Conservation (phyloP, 2,329 filamentous ascomycete genomes). For the Exophiala mesophila region DNA sequence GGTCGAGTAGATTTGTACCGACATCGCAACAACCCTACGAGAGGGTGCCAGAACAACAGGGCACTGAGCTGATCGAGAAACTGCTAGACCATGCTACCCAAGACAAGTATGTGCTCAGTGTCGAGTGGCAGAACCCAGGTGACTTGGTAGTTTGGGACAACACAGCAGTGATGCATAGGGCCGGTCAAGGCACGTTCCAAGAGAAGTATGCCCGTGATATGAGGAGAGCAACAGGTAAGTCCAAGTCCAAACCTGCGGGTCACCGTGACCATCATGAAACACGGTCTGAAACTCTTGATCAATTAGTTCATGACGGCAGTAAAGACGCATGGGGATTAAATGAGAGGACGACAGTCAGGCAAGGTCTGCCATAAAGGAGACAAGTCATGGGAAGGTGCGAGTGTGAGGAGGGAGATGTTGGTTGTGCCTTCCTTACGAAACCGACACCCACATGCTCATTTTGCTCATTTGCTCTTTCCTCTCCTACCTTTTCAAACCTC, state of each 20-base stretch:
- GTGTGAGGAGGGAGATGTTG: no score
- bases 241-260: no score
- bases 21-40: constrained; percentile 15
- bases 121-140: constrained; percentile 46
- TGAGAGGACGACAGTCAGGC: constrained; percentile 29
- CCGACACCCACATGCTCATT: no score
- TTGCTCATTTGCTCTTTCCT: no score
- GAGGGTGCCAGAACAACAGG: constrained; percentile 30
- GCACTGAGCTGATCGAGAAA: constrained; percentile 31
- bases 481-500: no score
- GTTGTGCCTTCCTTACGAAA: no score
- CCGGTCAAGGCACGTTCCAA: constrained; percentile 45
- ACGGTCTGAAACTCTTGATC: background rate
- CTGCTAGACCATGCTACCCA: constrained; percentile 45
- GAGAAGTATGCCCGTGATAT: constrained; percentile 50
- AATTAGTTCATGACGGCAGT: constrained; percentile 48
- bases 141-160: constrained; percentile 60
- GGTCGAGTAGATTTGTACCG: constrained; percentile 9
- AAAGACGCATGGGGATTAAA: constrained; percentile 42
- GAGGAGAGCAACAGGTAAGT: constrained; percentile 39
- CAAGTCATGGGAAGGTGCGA: no score
- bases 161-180: constrained; percentile 52
- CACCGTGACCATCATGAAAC: background rate
- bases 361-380: constrained; percentile 32
- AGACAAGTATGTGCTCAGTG: constrained; percentile 42